phyloP scores from a whole-genome alignment of 78 protist species.

The Dictyostelium citrinum region DNA sequence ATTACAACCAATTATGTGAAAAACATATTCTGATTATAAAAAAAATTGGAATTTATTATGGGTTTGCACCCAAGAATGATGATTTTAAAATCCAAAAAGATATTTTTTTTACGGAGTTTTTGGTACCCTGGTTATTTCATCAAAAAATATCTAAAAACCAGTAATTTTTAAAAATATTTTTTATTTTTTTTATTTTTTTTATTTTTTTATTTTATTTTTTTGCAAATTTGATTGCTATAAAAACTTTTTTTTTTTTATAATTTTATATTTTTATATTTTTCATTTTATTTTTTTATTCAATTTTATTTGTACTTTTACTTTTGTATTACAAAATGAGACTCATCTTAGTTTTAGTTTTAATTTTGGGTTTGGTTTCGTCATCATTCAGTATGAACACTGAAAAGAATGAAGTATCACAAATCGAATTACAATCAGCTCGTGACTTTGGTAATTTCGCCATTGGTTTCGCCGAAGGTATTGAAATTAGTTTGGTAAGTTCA shows the following conservation, averaged over 20 bases:
- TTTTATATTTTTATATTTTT: not conserved
- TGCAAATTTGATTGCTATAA: not conserved
- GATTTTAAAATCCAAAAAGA: not conserved
- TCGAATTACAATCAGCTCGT: slow-evolving; percentile 6
- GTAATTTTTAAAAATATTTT: not conserved
- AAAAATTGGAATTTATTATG: too few relatives aligned
- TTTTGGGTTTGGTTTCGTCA: not conserved
- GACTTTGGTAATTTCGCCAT: slow-evolving; percentile 14
- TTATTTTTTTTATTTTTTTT: not conserved
- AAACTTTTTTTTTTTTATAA: not conserved
- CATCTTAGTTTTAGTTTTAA: not conserved
- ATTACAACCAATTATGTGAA: too few relatives aligned
- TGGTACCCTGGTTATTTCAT: not conserved
- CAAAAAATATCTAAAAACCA: not conserved
- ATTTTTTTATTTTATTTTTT: not conserved
- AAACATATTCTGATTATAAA: too few relatives aligned
- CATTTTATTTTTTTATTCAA: not conserved
- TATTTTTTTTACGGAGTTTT: not conserved
- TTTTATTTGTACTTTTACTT: not conserved
- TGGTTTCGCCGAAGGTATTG: slow-evolving; percentile 43
- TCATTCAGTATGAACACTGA: not conserved
- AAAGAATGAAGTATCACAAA: not conserved
- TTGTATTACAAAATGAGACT: not conserved
- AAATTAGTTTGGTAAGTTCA: slow-evolving; percentile 6
- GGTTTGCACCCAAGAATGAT: too few relatives aligned